Evolutionary conservation across 208 protist species (phyloP).

Genomic region (Herpetomonas samuelpessoai): DNA sequence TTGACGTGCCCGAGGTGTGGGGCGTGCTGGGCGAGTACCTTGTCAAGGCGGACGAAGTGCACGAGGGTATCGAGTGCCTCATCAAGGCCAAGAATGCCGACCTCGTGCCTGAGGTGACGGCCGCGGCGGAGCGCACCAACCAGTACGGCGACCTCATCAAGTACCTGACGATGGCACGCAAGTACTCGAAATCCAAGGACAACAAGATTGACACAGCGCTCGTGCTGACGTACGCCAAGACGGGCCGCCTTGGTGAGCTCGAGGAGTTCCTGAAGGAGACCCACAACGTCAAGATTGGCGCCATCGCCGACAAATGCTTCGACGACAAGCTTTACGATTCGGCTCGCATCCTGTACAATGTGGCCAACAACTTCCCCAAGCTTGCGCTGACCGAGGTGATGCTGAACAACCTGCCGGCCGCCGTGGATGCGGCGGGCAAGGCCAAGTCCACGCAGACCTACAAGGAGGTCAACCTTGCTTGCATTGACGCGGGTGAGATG

Average conservation of each 20-base stretch:
- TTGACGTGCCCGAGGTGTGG: conserved; percentile 94
- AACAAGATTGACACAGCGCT: conserved; percentile 98
- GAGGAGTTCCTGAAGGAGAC: conserved; percentile 99
- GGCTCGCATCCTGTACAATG: conserved; percentile 97
- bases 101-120: conserved; percentile 92
- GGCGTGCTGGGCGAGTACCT: conserved; percentile 95
- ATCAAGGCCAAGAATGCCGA: conserved; percentile 97
- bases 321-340: conserved; percentile 97
- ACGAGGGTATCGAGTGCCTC: conserved; percentile 97
- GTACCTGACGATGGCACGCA: conserved; percentile 98
- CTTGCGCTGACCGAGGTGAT: conserved; percentile 97
- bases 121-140: conserved; percentile 88
- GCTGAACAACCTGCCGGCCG: conserved; percentile 93
- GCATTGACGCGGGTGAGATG: conserved; percentile 98
- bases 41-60: conserved; percentile 87
- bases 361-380: conserved; percentile 95
- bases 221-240: conserved; percentile 96
- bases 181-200: conserved; percentile 81
- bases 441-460: conserved; percentile 96
- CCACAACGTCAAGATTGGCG: conserved; percentile 96
- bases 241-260: conserved; percentile 96
- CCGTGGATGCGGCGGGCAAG: conserved; percentile 99
- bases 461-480: conserved; percentile 97
- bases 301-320: conserved; percentile 98
- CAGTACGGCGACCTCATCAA: conserved; percentile 96